Evolutionary conservation across 805 yeast genomes (phyloP).

Genomic region (Saturnispora diversa): DNA sequence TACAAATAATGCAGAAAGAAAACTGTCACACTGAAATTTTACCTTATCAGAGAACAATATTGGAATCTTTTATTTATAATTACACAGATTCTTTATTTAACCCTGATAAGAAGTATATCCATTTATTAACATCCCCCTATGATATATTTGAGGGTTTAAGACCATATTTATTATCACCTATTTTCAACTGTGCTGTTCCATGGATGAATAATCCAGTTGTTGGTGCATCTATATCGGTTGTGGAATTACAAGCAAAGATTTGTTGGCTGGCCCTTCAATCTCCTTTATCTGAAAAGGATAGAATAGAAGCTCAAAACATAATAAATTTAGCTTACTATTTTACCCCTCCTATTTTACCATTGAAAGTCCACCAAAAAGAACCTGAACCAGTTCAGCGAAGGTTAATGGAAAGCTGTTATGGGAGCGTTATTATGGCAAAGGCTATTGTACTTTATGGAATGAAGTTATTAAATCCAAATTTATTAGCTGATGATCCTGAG

Average conservation of each 20-base stretch:
- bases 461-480: slow-evolving; percentile 14
- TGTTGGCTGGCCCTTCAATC: slow-evolving; percentile 27
- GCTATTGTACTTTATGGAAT: slow-evolving; percentile 14
- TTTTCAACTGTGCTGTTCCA: slow-evolving; percentile 27
- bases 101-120: slow-evolving; percentile 25
- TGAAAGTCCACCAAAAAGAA: slow-evolving; percentile 12
- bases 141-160: slow-evolving; percentile 28
- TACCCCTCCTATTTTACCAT: slow-evolving; percentile 16
- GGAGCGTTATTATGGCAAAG: slow-evolving; percentile 14
- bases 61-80: slow-evolving; percentile 40
- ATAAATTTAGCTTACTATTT: slow-evolving; percentile 14
- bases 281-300: slow-evolving; percentile 12
- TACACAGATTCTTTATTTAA: slow-evolving; percentile 32
- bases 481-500: slow-evolving; percentile 4
- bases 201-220: slow-evolving; percentile 38
- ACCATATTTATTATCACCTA: slow-evolving; percentile 28
- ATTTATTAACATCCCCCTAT: slow-evolving; percentile 36
- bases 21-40: not conserved
- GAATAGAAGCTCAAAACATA: slow-evolving; percentile 4
- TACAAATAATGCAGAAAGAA: not conserved
- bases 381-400: slow-evolving; percentile 16
- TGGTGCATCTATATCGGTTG: slow-evolving; percentile 33
- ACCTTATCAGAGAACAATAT: slow-evolving; percentile 31
- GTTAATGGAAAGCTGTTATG: slow-evolving; percentile 18
- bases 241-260: slow-evolving; percentile 33